Evolutionary conservation across 116 monocot genomes (phyloP).

Genomic region (Cymodocea nodosa): DNA sequence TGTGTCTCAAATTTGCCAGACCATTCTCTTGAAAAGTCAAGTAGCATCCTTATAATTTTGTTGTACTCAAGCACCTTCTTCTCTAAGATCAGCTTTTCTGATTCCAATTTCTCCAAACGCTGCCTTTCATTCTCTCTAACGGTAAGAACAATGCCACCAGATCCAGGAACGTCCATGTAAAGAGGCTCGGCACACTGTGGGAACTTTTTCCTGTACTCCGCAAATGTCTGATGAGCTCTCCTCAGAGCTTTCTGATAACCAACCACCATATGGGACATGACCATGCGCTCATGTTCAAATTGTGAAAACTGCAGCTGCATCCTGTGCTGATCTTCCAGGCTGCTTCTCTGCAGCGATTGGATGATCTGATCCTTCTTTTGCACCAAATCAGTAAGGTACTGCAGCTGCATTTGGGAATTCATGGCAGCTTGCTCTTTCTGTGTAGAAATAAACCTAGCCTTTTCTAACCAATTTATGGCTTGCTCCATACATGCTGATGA

Average conservation of each 20-base stretch:
- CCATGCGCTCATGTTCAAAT: constrained; percentile 56
- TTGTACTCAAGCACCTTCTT: constrained; percentile 18
- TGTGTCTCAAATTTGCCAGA: constrained; percentile 10
- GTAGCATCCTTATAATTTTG: constrained; percentile 3
- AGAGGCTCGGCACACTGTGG: constrained; percentile 35
- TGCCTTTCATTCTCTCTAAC: constrained; percentile 47
- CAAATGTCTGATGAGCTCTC: constrained; percentile 41
- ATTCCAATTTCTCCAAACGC: constrained; percentile 22
- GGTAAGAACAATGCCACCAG: constrained; percentile 50
- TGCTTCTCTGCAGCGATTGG: constrained; percentile 34
- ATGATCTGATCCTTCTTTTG: constrained; percentile 61
- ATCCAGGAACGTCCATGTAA: constrained; percentile 45
- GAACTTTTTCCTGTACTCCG: constrained; percentile 51
- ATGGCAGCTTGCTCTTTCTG: constrained; percentile 43
- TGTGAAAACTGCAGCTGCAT: constrained; percentile 33
- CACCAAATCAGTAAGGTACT: constrained; percentile 30
- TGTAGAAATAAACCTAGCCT: constrained; percentile 20
- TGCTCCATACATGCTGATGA: constrained; percentile 24
- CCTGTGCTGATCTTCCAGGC: constrained; percentile 41
- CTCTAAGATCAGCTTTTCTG: constrained; percentile 11
- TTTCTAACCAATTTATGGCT: constrained; percentile 17
- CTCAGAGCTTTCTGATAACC: constrained; percentile 66
- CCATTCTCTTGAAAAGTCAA: constrained; percentile 12
- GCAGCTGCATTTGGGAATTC: constrained; percentile 42
- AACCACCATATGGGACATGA: constrained; percentile 37